Evolutionary conservation across 352 stramenopile species (phyloP).

Genomic region (Phytopythium vexans): DNA sequence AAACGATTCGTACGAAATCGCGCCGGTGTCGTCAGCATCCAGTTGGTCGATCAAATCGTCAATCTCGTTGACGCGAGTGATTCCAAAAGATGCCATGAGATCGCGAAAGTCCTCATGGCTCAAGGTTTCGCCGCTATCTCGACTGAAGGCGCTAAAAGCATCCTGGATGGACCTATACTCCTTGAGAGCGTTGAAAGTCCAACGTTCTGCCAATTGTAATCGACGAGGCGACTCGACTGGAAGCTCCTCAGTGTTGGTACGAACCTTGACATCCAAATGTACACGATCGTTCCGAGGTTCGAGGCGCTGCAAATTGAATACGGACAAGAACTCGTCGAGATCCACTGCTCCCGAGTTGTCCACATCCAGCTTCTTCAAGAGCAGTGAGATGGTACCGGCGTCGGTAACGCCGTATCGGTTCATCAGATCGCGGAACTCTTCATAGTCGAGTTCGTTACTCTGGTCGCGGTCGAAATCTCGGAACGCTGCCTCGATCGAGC

Average conservation of each 20-base stretch:
- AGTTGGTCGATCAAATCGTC: conserved; percentile 37
- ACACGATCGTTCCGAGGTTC: conserved; percentile 6
- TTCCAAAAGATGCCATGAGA: conserved; percentile 46
- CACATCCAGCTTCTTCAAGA: conserved; percentile 43
- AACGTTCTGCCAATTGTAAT: conserved; percentile 38
- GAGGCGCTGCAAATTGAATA: conserved; percentile 40
- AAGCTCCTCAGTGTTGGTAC: not conserved
- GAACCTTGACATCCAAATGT: too few relatives aligned
- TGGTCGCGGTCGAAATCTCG: conserved; percentile 29
- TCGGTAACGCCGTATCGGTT: conserved; percentile 47
- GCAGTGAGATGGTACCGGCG: conserved; percentile 37
- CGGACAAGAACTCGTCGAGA: conserved; percentile 48
- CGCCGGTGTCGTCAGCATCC: conserved; percentile 38
- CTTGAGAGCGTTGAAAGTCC: conserved; percentile 39
- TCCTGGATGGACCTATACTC: conserved; percentile 22
- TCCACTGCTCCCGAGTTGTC: conserved; percentile 49
- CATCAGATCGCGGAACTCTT: conserved; percentile 58
- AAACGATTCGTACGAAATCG: conserved; percentile 58
- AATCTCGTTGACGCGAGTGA: conserved; percentile 41
- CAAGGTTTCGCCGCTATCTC: conserved; percentile 35
- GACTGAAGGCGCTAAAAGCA: conserved; percentile 46
- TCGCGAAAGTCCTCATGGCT: conserved; percentile 43
- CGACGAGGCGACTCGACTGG: not conserved
- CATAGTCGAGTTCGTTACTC: conserved; percentile 42
- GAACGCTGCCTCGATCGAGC: conserved; percentile 47